Evolutionary conservation across 2,329 filamentous ascomycete genomes (phyloP), one percentile per base, ranked within the genome.

Genomic region (Botrytis aclada): DNA sequence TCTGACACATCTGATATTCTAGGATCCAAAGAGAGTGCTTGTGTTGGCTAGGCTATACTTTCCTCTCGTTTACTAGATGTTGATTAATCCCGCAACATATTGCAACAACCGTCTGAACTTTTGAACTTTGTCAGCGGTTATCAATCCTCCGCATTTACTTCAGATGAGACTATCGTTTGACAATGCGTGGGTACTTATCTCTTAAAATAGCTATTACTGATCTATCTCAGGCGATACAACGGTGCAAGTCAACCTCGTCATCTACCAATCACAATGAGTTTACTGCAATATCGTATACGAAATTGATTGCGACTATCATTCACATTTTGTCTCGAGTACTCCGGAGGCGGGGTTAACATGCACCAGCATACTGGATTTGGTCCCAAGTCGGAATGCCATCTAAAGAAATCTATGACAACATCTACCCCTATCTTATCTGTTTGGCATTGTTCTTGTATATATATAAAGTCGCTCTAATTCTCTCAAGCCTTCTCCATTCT

Each of bases 401-500:
- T n/a, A 5, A 18, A 32, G n/a, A 37, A n/a, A 51, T 10, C 4
- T 8, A 51, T 18, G 45, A 37, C 25, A 34, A n/a, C 8, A 54
- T 29, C 14, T 9, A 51, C 29, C 39, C 43, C 43, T 51, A 51
- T 51, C 32, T 25, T 32, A 18, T 29, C 25, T 37, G n/a, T 29
- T 43, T 41, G 54, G 1, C 25, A 29, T 69, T 22, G 12, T 51
- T n/a, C 22, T 39, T 70, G 37, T 25, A 58, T 45, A 70, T 45
- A 39, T 61, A 70, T 60, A 60, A 61, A 70, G 54, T 22, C 9
- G 16, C 67, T 70, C 67, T 37, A 37, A 61, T 43, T 34, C 39
- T 60, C 67, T 70, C 67, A 69, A 58, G 39, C 34, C 22, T 70
- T 61, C 39, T 60, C 54, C 54, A 61, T 70, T 45, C 39, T 70